Percentiles rank a stretch among this genome's conserved stretches.
phyloP scores from a whole-genome alignment of 202 grass and related monocot species.

The Schoenoplectus triqueter region DNA sequence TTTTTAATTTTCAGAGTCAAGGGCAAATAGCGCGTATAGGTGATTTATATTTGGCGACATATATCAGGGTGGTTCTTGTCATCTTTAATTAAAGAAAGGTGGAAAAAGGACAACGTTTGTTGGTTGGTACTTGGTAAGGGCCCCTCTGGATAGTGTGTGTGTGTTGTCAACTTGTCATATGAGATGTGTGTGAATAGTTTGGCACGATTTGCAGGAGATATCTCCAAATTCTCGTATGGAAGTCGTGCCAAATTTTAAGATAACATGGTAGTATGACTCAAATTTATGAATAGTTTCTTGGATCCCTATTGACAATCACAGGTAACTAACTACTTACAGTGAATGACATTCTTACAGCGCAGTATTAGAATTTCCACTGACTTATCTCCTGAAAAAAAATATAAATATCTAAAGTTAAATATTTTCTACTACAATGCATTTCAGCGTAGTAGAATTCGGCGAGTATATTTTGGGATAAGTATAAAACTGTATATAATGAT shows the following conservation, averaged over 20 bases:
- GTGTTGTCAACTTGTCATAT: not conserved
- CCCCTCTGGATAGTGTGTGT: not conserved
- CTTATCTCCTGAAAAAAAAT: no score
- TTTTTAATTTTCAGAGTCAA: not conserved
- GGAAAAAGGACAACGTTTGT: not conserved
- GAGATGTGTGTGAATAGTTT: slow-evolving; percentile 15
- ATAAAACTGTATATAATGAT: no score
- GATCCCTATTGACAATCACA: no score
- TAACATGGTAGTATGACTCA: not conserved
- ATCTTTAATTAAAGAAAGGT: not conserved
- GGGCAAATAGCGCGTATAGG: not conserved
- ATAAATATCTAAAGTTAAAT: no score
- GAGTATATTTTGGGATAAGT: no score
- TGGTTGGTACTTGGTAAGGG: not conserved
- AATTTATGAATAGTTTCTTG: no score
- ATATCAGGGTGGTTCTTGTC: not conserved
- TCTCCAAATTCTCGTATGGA: not conserved
- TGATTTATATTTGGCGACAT: not conserved
- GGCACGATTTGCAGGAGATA: slow-evolving; percentile 21
- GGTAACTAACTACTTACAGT: no score
- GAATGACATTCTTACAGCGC: no score
- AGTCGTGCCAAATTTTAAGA: slow-evolving; percentile 13
- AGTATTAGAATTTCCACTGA: no score
- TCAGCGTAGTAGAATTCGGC: no score
- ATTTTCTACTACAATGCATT: no score